Evolutionary conservation across 2,329 filamentous ascomycete species (phyloP).

Genomic region (Raffaelea arxii): DNA sequence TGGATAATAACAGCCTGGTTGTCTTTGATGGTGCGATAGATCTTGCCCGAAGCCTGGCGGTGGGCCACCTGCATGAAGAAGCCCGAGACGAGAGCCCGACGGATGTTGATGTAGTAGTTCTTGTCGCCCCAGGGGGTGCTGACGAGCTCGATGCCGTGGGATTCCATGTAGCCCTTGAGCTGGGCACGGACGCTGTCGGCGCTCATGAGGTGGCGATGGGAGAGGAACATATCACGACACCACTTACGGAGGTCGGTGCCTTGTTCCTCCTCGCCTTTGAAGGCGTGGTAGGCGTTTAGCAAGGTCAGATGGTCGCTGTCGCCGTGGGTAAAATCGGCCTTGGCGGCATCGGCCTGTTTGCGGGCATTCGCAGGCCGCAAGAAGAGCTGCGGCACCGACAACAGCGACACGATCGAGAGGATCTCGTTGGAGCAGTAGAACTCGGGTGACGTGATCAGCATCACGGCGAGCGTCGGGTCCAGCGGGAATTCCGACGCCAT

Average conservation of each 20-base stretch:
- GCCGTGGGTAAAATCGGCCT: constrained; percentile 80
- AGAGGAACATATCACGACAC: constrained; percentile 96
- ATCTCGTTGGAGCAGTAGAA: constrained; percentile 99
- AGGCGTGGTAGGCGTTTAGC: constrained; percentile 96
- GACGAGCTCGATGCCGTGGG: constrained; percentile 72
- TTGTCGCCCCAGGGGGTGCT: constrained; percentile 90
- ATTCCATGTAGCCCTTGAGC: constrained; percentile 95
- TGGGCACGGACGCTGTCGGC: constrained; percentile 91
- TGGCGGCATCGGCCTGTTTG: constrained; percentile 96
- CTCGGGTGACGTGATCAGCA: constrained; percentile 94
- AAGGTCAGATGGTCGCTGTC: constrained; percentile 95
- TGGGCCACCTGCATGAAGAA: constrained; percentile 99
- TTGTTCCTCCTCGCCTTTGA: constrained; percentile 65
- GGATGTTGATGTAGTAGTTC: constrained; percentile 97
- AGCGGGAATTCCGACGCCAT: constrained; percentile 92
- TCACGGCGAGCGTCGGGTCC: constrained; percentile 87
- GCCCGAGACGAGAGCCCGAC: constrained; percentile 78
- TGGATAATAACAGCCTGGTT: constrained; percentile 89
- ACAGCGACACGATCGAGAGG: constrained; percentile 82
- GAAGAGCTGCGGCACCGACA: constrained; percentile 92
- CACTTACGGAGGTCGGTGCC: constrained; percentile 67
- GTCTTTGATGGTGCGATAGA: constrained; percentile 93
- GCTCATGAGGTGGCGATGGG: constrained; percentile 75
- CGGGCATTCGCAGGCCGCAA: constrained; percentile 75
- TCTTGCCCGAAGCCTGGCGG: constrained; percentile 78